Evolutionary conservation across 257 asterid genomes (phyloP).

Genomic region (Cordia subcordata): DNA sequence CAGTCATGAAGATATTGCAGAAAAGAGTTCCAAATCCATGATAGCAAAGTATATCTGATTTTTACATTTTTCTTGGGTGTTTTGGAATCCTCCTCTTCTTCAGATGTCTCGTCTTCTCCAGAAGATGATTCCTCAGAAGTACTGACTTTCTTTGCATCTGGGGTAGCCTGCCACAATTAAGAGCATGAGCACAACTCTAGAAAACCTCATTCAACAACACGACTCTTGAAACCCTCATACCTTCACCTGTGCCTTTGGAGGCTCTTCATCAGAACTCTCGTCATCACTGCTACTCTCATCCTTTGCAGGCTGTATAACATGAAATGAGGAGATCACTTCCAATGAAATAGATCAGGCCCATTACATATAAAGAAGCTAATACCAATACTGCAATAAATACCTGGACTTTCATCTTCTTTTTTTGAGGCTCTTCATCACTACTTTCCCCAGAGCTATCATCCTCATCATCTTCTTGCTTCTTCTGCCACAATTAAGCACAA

Average conservation of each 20-base stretch:
- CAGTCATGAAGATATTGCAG: no score
- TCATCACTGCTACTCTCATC: conserved; percentile 30
- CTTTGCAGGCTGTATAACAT: conserved; percentile 9
- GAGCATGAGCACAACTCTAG: no score
- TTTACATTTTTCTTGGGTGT: conserved; percentile 42
- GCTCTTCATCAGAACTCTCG: conserved; percentile 29
- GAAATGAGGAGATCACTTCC: not conserved
- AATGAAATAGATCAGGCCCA: not conserved
- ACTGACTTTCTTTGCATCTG: conserved; percentile 17
- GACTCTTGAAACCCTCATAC: not conserved
- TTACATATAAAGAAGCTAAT: not conserved
- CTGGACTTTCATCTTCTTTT: conserved; percentile 37
- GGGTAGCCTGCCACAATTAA: conserved; percentile 5
- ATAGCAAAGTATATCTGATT: no score
- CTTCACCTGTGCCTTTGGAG: conserved; percentile 11
- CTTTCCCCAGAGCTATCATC: conserved; percentile 46
- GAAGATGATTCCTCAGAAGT: conserved; percentile 45
- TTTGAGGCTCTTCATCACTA: conserved; percentile 48
- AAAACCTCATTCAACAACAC: not conserved
- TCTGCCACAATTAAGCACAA: not conserved
- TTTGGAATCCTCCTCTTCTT: conserved; percentile 42
- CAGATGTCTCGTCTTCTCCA: conserved; percentile 48
- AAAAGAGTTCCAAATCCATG: no score
- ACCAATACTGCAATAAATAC: conserved; percentile 10
- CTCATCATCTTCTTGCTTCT: conserved; percentile 5